Evolutionary conservation across 495 filamentous ascomycete species (phyloP), one percentile per base, ranked within the genome.

Genomic region (Bacidia rubella): DNA sequence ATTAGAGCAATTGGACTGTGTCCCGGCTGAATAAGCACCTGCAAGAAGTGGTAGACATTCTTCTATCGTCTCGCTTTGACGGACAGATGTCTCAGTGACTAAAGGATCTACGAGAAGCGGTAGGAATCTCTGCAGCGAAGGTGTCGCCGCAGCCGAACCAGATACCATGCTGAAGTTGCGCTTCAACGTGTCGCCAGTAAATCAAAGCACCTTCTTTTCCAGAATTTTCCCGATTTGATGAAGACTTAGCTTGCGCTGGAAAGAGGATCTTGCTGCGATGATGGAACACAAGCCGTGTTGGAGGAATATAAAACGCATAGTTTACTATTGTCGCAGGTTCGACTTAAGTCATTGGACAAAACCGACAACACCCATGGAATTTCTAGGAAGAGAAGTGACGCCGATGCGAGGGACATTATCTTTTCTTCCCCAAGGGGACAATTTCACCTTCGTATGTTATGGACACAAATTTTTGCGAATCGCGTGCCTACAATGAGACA

Each of bases 41-140:
- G 65, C 63, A 32, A 95, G 71, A 58, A 81, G 83, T 1, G 83
- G 82, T 11, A 90, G 68, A 57, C 88, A 89, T 54, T 74, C 75
- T 4, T 75, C 61, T 24, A 84, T 68, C 0, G 83, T 87, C 46
- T 81, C 70, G 44, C 79, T 70, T 64, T 95, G 89, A 41, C 76
- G 66, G 49, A 66, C 57, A 1, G 82, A 84, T 24, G 87, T 82
- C 43, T 75, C 65, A 10, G 92, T 95, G 46, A 70, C 61, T 47
- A 90, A 72, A 3, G 61, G 49, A 66, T 96, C 90, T 52, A 68
- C 72, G 59, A 96, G 74, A 38, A 71, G 67, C 3, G 85, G 80
- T 52, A 59, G 66, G 50, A 67, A 67, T 40, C 75, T 81, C 66
- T 86, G 90, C 29, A 92, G 61, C 49, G 74, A 47, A n/a, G n/a